Percentiles rank a stretch among this genome's conserved stretches.
Conservation (phyloP, 768 basidiomycete species). For the Collybiopsis luxurians region DNA sequence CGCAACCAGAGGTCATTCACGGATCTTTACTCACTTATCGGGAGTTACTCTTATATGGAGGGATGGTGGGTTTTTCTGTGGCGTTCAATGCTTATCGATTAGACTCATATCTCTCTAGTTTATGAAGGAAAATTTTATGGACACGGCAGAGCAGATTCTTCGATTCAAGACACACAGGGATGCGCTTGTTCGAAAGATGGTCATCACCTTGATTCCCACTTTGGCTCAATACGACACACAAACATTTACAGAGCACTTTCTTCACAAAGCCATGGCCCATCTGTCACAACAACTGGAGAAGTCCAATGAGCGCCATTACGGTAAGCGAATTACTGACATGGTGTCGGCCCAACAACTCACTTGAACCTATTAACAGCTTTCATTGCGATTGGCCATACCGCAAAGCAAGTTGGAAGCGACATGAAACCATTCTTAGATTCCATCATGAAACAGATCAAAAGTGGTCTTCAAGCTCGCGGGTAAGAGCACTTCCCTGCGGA, state of each 20-base stretch:
- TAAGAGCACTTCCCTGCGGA: conserved; percentile 26
- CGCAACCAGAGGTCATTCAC: conserved; percentile 86
- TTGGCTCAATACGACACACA: conserved; percentile 93
- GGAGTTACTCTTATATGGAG: conserved; percentile 88
- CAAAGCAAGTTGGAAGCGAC: conserved; percentile 85
- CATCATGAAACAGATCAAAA: conserved; percentile 86
- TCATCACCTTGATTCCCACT: conserved; percentile 93
- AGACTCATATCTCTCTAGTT: conserved; percentile 46
- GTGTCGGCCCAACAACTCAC: not conserved
- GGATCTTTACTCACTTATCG: conserved; percentile 91
- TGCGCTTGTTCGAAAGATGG: conserved; percentile 84
- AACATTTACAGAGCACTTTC: conserved; percentile 86
- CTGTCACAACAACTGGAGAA: conserved; percentile 86
- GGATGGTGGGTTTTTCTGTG: conserved; percentile 61
- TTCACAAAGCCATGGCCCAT: conserved; percentile 93
- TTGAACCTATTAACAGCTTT: conserved; percentile 64
- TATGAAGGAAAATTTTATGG: conserved; percentile 83
- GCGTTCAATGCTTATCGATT: not conserved
- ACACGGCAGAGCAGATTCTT: conserved; percentile 87
- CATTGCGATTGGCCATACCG: conserved; percentile 94
- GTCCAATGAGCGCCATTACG: conserved; percentile 83
- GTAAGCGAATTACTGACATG: conserved; percentile 38
- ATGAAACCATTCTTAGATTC: conserved; percentile 96
- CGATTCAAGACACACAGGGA: conserved; percentile 88
- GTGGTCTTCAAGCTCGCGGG: conserved; percentile 87